Percentiles rank a stretch among this genome's conserved stretches.
phyloP scores from a whole-genome alignment of 768 basidiomycete species.

The Agrocybe chaxingu region DNA sequence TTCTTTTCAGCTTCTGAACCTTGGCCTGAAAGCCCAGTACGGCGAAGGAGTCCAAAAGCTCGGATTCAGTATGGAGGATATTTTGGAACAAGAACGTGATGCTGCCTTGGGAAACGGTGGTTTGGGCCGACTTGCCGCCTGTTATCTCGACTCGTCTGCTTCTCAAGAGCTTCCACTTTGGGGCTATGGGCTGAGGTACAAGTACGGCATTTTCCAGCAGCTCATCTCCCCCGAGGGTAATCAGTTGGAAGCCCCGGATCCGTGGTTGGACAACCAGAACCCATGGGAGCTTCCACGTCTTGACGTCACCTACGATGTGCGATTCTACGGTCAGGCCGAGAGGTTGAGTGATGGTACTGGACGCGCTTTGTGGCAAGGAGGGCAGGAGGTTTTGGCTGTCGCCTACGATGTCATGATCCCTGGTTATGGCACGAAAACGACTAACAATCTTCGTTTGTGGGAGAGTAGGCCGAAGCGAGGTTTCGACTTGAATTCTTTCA shows the following conservation, averaged over 20 bases:
- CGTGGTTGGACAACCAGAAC: conserved; percentile 86
- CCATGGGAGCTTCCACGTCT: conserved; percentile 87
- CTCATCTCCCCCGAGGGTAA: conserved; percentile 82
- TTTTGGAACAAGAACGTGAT: conserved; percentile 87
- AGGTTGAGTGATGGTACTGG: conserved; percentile 55
- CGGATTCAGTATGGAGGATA: conserved; percentile 87
- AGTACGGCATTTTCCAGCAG: conserved; percentile 96
- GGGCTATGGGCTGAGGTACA: conserved; percentile 93
- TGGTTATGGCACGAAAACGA: conserved; percentile 77
- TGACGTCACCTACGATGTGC: conserved; percentile 81
- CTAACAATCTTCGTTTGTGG: conserved; percentile 87
- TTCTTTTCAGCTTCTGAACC: conserved; percentile 69
- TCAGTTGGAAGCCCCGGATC: conserved; percentile 89
- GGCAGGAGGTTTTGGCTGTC: conserved; percentile 89
- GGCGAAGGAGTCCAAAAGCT: conserved; percentile 64
- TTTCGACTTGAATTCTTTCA: conserved; percentile 94
- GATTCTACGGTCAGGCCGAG: conserved; percentile 87
- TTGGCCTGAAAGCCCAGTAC: conserved; percentile 80
- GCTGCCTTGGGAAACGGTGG: conserved; percentile 96
- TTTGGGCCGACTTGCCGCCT: conserved; percentile 92
- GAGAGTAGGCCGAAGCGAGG: conserved; percentile 85
- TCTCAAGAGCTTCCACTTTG: conserved; percentile 90
- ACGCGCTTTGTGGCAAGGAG: conserved; percentile 77
- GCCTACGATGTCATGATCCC: conserved; percentile 97
- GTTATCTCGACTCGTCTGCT: conserved; percentile 92